phyloP scores from a whole-genome alignment of 768 basidiomycete species.

The Hericium coralloides region DNA sequence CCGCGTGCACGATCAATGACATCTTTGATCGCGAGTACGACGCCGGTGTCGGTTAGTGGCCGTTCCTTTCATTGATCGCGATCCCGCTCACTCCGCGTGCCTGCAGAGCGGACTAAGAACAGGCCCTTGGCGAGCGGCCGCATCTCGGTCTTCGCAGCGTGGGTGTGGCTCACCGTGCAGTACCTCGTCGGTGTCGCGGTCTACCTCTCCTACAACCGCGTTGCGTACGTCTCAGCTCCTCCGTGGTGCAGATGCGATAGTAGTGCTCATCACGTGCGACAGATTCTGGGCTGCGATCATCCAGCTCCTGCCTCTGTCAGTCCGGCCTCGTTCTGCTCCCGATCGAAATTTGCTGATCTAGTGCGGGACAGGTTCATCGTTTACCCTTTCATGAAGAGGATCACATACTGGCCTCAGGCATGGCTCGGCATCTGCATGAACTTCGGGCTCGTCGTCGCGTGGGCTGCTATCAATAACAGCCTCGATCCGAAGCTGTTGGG shows the following conservation, averaged over 20 bases:
- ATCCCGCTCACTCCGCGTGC: not conserved
- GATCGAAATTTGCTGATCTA: not conserved
- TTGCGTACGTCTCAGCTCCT: not conserved
- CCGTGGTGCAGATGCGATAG: not conserved
- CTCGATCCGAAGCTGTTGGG: conserved; percentile 18
- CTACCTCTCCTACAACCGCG: conserved; percentile 7
- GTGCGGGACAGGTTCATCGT: conserved; percentile 20
- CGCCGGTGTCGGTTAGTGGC: conserved; percentile 20
- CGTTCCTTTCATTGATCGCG: not conserved
- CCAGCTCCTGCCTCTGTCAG: conserved; percentile 13
- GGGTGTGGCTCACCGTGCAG: conserved; percentile 12
- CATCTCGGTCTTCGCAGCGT: conserved; percentile 14
- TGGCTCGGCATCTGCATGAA: conserved; percentile 48
- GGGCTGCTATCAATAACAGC: conserved; percentile 32
- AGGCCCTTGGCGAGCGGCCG: conserved; percentile 15
- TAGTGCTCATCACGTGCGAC: not conserved
- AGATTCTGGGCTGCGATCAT: conserved; percentile 12
- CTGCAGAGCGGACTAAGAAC: conserved; percentile 3
- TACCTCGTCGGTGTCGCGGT: conserved; percentile 10
- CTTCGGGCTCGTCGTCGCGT: conserved; percentile 39
- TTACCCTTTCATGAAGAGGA: conserved; percentile 47
- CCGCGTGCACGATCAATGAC: conserved; percentile 15
- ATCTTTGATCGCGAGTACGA: conserved; percentile 20
- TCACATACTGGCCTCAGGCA: conserved; percentile 55
- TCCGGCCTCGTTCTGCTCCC: not conserved